These are phyloP conservation scores for Potentilla sterilis DNA, from an alignment of 306 rosid species.

Conservation along the genomic window DNA sequence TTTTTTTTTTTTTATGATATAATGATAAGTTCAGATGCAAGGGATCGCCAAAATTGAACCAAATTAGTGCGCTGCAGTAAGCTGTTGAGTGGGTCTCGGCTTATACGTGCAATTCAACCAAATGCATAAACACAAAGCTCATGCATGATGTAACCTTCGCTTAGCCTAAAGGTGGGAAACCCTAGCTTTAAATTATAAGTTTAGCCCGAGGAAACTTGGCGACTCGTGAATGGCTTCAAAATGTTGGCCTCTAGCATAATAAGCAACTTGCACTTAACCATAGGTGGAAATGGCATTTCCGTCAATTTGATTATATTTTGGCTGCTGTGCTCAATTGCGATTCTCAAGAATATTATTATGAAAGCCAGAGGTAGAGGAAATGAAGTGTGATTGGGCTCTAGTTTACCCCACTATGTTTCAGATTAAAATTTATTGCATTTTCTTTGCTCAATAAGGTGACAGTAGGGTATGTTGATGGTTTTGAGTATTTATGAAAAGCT, in stretches of 20 bases:
- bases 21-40: not conserved
- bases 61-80: not conserved
- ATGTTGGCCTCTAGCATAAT: not conserved
- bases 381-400: not conserved
- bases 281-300: not conserved
- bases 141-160: not conserved
- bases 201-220: not conserved
- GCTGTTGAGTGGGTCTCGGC: not conserved
- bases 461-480: not conserved
- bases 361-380: not conserved
- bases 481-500: not conserved
- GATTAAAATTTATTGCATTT: not conserved
- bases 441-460: not conserved
- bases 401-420: not conserved
- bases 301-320: not conserved
- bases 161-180: not conserved
- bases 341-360: not conserved
- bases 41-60: not conserved
- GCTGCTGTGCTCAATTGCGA: not conserved
- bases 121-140: not conserved
- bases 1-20: not conserved
- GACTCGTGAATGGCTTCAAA: not conserved
- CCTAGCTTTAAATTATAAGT: not conserved
- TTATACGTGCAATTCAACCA: not conserved
- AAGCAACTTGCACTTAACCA: not conserved